Base-by-base conservation (phyloP, 176 grass and related monocot species). In the Cenchrus fungigraminus region DNA sequence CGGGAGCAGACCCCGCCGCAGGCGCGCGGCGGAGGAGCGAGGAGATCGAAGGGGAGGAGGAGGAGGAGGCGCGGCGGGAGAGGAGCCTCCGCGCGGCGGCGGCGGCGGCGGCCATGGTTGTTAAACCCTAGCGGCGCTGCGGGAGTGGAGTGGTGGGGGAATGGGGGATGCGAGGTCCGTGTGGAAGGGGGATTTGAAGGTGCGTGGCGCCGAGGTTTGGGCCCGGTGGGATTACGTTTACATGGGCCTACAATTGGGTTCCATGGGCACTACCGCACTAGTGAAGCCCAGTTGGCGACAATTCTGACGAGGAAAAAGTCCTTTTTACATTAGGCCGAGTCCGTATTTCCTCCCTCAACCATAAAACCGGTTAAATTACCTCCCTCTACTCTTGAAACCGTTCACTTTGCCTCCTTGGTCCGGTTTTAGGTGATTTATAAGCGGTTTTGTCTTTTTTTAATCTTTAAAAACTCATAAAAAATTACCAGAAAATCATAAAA, bases 121-220 rank as follows among this genome's bases (percentile, higher is more conserved):
- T 56, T 61, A 90, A 90, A 90, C 89, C 88, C 88, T 90, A 90
- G 79, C 79, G 0, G 80, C 54, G 54, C 54, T 17, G 22, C 13
- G 0, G 65, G 8, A 25, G 58, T 31, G 34, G 15, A 61, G 56
- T 29, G 9, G 53, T 3, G 86, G 15, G 5, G 55, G 17, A 57
- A 57, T 58, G 77, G 11, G 54, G 54, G 19, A 55, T 10, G 53
- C 53, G 12, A 28, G 17, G 45, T 11, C 31, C 13, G 52, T 46
- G 20, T 25, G 51, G 49, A 25, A 15, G 8, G 79, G 67, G 51
- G 11, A 83, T 86, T 86, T 82, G 82, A 83, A 63, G 65, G 47
- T 34, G 43, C 20, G 45, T 51, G 80, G 32, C 10, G 4, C 42
- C 42, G 69, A 44, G 75, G 74, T 55, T 65, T 85, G 43, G 8